Percentiles rank a stretch among this genome's conserved stretches.
phyloP scores from a whole-genome alignment of 2,329 filamentous ascomycete genomes.

The Didymella pinodella region DNA sequence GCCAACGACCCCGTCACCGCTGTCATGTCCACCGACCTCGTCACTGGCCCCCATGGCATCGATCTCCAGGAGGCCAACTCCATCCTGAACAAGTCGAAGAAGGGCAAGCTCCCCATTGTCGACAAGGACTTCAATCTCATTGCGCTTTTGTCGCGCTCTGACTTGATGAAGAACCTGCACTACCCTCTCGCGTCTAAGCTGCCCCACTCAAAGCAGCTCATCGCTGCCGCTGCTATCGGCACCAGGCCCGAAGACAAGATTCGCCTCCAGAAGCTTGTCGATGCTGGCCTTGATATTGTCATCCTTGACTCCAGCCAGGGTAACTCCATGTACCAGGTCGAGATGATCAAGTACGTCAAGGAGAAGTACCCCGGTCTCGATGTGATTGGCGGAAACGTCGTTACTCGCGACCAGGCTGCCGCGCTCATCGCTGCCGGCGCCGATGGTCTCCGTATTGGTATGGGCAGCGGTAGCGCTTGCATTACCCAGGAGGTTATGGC shows the following conservation, averaged over 20 bases:
- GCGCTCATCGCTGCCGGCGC: constrained; percentile 90
- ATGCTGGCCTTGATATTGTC: constrained; percentile 94
- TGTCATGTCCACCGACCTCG: constrained; percentile 94
- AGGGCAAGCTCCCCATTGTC: constrained; percentile 95
- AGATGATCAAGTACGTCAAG: constrained; percentile 98
- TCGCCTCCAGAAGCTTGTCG: constrained; percentile 85
- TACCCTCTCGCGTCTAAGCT: constrained; percentile 97
- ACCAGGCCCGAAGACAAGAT: constrained; percentile 92
- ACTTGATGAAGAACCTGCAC: constrained; percentile 98
- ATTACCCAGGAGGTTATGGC: constrained; percentile 99
- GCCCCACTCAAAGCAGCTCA: constrained; percentile 95
- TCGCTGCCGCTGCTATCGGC: constrained; percentile 93
- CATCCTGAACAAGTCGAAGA: constrained; percentile 94
- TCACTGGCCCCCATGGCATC: constrained; percentile 85
- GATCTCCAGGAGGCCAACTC: constrained; percentile 88
- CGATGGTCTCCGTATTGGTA: constrained; percentile 96
- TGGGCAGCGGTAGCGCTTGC: constrained; percentile 97
- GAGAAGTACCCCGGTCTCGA: constrained; percentile 83
- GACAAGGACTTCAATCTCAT: constrained; percentile 81
- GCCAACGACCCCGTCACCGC: constrained; percentile 75
- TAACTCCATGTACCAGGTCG: constrained; percentile 98
- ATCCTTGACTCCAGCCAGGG: constrained; percentile 96
- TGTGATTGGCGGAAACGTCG: constrained; percentile 98
- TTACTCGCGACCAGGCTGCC: constrained; percentile 95
- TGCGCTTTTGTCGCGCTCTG: constrained; percentile 65